phyloP scores from a whole-genome alignment of 345 rosid species.

The Populus nigra region DNA sequence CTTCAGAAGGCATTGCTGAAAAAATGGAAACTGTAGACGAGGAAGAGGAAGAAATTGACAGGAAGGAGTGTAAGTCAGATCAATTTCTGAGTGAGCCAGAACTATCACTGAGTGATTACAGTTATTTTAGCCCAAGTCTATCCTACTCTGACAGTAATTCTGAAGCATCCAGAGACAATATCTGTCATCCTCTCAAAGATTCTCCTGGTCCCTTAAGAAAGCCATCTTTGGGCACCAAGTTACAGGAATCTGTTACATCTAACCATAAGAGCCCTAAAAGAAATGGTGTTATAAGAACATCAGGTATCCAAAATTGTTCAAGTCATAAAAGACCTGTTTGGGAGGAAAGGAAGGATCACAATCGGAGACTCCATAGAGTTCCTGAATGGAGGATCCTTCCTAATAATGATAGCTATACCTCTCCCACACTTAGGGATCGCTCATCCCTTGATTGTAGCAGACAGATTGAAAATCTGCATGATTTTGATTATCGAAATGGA shows the following conservation, averaged over 20 bases:
- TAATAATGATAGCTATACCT: conserved; percentile 21
- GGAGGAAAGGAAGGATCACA: conserved; percentile 19
- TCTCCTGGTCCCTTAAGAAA: conserved; percentile 28
- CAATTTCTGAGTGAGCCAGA: conserved; percentile 34
- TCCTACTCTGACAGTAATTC: conserved; percentile 45
- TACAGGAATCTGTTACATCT: conserved; percentile 24
- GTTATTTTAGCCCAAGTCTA: conserved; percentile 37
- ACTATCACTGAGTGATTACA: conserved; percentile 40
- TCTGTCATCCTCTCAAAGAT: conserved; percentile 25
- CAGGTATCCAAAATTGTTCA: conserved; percentile 17
- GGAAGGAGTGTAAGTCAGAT: conserved; percentile 27
- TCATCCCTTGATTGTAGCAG: conserved; percentile 28
- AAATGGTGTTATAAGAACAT: conserved; percentile 13
- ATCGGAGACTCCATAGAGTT: conserved; percentile 25
- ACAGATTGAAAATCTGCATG: conserved; percentile 24
- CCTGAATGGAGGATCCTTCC: conserved; percentile 14
- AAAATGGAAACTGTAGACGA: conserved; percentile 26
- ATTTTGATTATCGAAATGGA: conserved; percentile 22
- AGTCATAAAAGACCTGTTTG: conserved; percentile 22
- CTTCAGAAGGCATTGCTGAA: conserved; percentile 29
- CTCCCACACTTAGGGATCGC: conserved; percentile 24
- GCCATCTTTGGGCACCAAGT: conserved; percentile 23
- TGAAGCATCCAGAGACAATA: conserved; percentile 34
- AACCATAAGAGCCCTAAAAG: conserved; percentile 28
- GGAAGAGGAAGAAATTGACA: conserved; percentile 27